phyloP scores from a whole-genome alignment of 805 yeast genomes.

The Saccharomyces eubayanus region DNA sequence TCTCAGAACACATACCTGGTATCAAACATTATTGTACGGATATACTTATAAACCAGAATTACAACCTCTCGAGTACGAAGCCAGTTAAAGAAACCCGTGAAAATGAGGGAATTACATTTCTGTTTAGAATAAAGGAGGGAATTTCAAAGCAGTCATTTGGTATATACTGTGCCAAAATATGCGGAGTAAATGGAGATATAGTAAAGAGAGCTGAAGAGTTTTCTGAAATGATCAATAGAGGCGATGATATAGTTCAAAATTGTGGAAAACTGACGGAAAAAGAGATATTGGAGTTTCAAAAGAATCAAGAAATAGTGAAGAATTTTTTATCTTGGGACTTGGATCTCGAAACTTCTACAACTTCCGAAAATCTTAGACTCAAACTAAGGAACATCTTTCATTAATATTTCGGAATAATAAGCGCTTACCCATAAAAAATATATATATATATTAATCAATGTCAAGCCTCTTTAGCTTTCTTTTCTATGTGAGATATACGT shows the following conservation, averaged over 20 bases:
- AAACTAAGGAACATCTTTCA: slow-evolving; percentile 5
- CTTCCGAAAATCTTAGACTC: slow-evolving; percentile 2
- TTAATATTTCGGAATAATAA: not conserved
- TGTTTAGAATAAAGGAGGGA: slow-evolving; percentile 31
- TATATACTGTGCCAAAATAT: slow-evolving; percentile 34
- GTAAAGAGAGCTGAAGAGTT: slow-evolving; percentile 30
- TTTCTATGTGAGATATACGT: not conserved
- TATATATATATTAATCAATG: not conserved
- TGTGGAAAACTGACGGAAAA: slow-evolving; percentile 10
- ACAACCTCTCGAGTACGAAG: not conserved
- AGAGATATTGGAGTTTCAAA: slow-evolving; percentile 13
- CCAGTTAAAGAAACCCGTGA: not conserved
- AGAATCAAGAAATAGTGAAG: slow-evolving; percentile 18
- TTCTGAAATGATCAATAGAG: slow-evolving; percentile 11
- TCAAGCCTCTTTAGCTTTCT: not conserved
- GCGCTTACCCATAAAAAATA: not conserved
- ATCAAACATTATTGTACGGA: slow-evolving; percentile 33
- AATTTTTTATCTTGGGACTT: slow-evolving; percentile 27
- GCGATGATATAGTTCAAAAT: slow-evolving; percentile 13
- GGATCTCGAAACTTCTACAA: slow-evolving; percentile 12
- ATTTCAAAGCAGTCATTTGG: slow-evolving; percentile 33
- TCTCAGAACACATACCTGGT: slow-evolving; percentile 13
- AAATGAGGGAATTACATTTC: slow-evolving; percentile 24
- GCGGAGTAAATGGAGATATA: slow-evolving; percentile 31
- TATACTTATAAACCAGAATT: slow-evolving; percentile 15